Evolutionary conservation across 345 rosid genomes (phyloP).

Genomic region (Viola odorata): DNA sequence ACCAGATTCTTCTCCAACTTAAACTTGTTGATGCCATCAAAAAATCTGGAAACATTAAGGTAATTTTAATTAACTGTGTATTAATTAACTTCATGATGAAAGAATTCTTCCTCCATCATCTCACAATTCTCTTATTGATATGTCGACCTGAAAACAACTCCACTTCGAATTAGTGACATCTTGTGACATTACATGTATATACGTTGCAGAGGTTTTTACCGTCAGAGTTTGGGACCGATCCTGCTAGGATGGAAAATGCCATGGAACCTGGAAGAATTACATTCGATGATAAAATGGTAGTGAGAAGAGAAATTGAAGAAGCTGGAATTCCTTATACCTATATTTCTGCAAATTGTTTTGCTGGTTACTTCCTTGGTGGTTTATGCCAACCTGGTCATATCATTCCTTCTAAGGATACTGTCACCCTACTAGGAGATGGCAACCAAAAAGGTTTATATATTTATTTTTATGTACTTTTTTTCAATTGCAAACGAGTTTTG

Average conservation of each 20-base stretch:
- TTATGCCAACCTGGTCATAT: constrained; percentile 47
- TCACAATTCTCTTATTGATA: background rate
- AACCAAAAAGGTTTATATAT: constrained; percentile 43
- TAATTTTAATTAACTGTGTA: constrained; percentile 13
- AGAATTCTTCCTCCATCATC: background rate
- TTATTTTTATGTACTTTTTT: too few species aligned
- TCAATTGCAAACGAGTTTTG: too few species aligned
- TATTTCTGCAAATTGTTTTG: constrained; percentile 56
- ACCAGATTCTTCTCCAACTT: constrained; percentile 67
- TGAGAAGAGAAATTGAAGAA: constrained; percentile 43
- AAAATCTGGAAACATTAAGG: constrained; percentile 83
- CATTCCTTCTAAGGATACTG: constrained; percentile 43
- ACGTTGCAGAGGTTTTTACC: constrained; percentile 46
- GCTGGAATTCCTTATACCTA: constrained; percentile 44
- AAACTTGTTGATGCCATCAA: constrained; percentile 79
- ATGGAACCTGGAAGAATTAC: constrained; percentile 50
- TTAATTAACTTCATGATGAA: too few species aligned
- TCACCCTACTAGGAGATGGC: constrained; percentile 41
- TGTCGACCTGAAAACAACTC: too few species aligned
- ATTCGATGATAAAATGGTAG: constrained; percentile 56
- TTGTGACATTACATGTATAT: background rate
- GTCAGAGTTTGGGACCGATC: constrained; percentile 53
- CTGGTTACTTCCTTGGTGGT: constrained; percentile 49
- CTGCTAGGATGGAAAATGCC: constrained; percentile 44
- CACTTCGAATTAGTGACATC: too few species aligned